phyloP scores from a whole-genome alignment of 1,139 yeast species.

The Groenewaldozyma sp. region DNA sequence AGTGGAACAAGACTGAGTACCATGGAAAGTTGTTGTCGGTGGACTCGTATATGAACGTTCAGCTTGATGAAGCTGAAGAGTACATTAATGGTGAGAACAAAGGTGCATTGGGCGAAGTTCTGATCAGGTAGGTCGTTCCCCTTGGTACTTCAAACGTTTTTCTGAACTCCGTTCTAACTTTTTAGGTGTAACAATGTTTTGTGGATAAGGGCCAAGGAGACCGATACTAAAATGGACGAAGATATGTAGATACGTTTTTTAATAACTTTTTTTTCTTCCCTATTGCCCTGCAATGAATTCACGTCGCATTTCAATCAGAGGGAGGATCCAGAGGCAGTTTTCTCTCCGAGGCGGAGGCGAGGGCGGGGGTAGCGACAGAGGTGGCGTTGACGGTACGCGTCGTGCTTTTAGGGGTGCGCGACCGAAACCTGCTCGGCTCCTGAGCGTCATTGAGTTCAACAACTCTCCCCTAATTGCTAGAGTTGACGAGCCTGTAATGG shows the following conservation, averaged over 20 bases:
- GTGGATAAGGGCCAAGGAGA: slow-evolving; percentile 29
- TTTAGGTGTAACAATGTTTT: slow-evolving; percentile 36
- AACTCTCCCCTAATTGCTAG: not conserved
- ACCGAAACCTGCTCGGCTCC: no score
- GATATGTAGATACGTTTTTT: slow-evolving; percentile 1
- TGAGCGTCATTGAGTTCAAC: not conserved
- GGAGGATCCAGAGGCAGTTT: not conserved
- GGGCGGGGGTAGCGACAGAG: no score
- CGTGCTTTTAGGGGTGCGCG: no score
- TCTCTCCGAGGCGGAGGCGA: not conserved
- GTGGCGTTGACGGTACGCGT: no score
- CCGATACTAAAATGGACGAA: slow-evolving; percentile 13
- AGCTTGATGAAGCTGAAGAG: slow-evolving; percentile 64
- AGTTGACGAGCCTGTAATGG: not conserved
- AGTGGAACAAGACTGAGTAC: slow-evolving; percentile 92
- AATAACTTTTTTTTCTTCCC: not conserved
- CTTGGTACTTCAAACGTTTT: not conserved
- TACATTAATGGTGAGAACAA: slow-evolving; percentile 42
- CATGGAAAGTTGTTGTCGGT: slow-evolving; percentile 70
- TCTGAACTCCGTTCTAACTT: slow-evolving; percentile 1
- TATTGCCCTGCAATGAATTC: no score
- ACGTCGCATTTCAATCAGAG: no score
- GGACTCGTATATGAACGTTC: slow-evolving; percentile 90
- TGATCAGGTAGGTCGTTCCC: slow-evolving; percentile 48
- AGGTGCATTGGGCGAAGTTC: slow-evolving; percentile 68